Percentiles rank a stretch among this genome's conserved stretches.
Evolutionary conservation across 495 filamentous ascomycete genomes (phyloP).

Genomic region (Letharia lupina): DNA sequence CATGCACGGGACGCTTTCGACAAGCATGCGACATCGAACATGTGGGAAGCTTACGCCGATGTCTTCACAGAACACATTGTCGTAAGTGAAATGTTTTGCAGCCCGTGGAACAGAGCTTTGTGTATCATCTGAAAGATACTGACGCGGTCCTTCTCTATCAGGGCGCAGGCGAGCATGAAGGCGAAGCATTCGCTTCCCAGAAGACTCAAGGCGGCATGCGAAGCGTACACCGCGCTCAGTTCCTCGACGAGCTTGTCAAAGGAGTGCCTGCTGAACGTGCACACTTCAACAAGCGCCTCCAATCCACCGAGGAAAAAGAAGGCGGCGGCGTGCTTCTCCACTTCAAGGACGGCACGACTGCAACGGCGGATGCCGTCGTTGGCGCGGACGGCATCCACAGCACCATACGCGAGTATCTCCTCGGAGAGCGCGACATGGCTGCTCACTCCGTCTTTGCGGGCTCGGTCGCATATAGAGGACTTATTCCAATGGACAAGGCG

Average conservation of each 20-base stretch:
- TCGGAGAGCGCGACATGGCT: constrained; percentile 29
- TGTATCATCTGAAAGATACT: neutral
- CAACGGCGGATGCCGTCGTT: constrained; percentile 29
- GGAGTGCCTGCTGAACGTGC: constrained; percentile 36
- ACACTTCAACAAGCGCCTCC: constrained; percentile 40
- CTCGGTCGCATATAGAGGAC: constrained; percentile 40
- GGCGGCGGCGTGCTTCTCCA: constrained; percentile 32
- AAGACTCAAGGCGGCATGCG: constrained; percentile 24
- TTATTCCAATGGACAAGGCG: constrained; percentile 45
- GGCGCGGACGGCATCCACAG: constrained; percentile 44
- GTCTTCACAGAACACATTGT: constrained; percentile 5
- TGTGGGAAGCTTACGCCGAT: constrained; percentile 28
- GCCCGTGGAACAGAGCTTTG: neutral
- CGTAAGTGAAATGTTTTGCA: constrained; percentile 9
- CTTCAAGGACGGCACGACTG: constrained; percentile 23
- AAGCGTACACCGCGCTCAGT: constrained; percentile 42
- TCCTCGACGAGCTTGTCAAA: constrained; percentile 42
- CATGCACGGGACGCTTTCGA: constrained; percentile 29
- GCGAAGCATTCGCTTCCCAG: neutral
- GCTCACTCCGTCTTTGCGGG: constrained; percentile 37
- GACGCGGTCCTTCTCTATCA: neutral
- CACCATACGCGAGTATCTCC: constrained; percentile 32
- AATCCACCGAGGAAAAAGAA: constrained; percentile 30
- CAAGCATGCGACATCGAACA: constrained; percentile 33
- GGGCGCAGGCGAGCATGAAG: constrained; percentile 13